Conservation (phyloP, 352 stramenopile genomes). For the Phytophthora sp. region DNA sequence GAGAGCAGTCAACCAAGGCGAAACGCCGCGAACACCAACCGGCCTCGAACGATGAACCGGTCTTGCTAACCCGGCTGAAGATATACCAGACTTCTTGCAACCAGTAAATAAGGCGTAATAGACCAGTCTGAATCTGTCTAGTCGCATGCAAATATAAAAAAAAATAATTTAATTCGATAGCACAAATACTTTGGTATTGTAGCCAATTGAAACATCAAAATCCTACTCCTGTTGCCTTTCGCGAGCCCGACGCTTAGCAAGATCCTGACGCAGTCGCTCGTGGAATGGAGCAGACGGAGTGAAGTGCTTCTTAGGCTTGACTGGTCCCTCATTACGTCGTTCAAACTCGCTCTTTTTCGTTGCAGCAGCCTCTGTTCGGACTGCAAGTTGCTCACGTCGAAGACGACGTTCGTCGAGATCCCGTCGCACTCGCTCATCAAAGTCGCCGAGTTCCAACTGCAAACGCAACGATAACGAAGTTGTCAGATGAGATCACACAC, state of each 20-base stretch:
- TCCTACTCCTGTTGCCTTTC: slow-evolving; percentile 24
- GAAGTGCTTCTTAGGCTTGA: slow-evolving; percentile 16
- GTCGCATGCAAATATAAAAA: too few species aligned
- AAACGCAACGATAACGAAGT: background rate
- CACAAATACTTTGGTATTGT: too few species aligned
- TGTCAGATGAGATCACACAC: background rate
- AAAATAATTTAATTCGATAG: too few species aligned
- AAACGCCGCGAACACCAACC: too few species aligned
- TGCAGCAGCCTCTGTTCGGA: slow-evolving; percentile 20
- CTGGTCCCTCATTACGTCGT: slow-evolving; percentile 2
- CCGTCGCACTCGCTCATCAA: slow-evolving; percentile 63
- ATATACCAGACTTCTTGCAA: too few species aligned
- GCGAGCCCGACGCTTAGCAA: slow-evolving; percentile 49
- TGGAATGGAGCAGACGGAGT: slow-evolving; percentile 40
- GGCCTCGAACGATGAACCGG: too few species aligned
- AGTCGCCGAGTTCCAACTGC: slow-evolving; percentile 54
- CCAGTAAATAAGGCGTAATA: too few species aligned
- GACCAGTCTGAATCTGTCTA: too few species aligned
- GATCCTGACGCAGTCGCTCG: slow-evolving; percentile 44
- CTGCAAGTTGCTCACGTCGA: slow-evolving; percentile 43
- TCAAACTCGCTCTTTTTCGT: slow-evolving; percentile 17
- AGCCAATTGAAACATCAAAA: too few species aligned
- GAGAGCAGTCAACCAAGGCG: too few species aligned
- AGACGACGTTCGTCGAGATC: slow-evolving; percentile 57
- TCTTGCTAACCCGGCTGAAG: too few species aligned